Conservation (phyloP, 371 early-diverging fungal species). For the Syncephalastrum contaminatum region DNA sequence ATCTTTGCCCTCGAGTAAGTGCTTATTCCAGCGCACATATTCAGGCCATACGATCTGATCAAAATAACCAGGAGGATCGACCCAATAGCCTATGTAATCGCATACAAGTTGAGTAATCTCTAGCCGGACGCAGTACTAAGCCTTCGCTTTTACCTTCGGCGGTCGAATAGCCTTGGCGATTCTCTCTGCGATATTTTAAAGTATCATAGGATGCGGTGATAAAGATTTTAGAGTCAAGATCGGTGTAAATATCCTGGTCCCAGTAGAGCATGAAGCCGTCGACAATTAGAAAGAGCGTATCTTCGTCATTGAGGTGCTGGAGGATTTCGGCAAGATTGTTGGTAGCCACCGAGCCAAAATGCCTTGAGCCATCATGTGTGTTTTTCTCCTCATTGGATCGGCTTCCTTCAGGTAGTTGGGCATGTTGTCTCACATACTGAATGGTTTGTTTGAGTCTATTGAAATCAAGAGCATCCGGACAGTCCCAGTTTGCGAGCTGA, state of each 20-base stretch:
- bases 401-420: slow-evolving; percentile 39
- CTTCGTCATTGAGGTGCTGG: slow-evolving; percentile 3
- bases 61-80: slow-evolving; percentile 87
- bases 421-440: slow-evolving; percentile 32
- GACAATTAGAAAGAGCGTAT: slow-evolving; percentile 57
- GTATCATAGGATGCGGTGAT: slow-evolving; percentile 59
- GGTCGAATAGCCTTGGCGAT: slow-evolving; percentile 73
- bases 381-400: slow-evolving; percentile 52
- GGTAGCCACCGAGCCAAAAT: neutral
- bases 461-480: slow-evolving; percentile 77
- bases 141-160: slow-evolving; percentile 57
- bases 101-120: neutral
- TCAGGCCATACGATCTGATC: slow-evolving; percentile 84
- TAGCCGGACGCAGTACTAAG: neutral
- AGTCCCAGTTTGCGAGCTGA: slow-evolving; percentile 83
- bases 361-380: slow-evolving; percentile 39
- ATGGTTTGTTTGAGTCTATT: slow-evolving; percentile 42
- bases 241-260: slow-evolving; percentile 34
- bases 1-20: slow-evolving; percentile 14
- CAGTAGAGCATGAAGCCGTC: slow-evolving; percentile 84
- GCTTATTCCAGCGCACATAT: slow-evolving; percentile 57
- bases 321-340: neutral
- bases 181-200: slow-evolving; percentile 66
- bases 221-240: slow-evolving; percentile 61
- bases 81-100: slow-evolving; percentile 60